Conservation (phyloP, 257 asterid species). For the Euphrasia confusa region DNA sequence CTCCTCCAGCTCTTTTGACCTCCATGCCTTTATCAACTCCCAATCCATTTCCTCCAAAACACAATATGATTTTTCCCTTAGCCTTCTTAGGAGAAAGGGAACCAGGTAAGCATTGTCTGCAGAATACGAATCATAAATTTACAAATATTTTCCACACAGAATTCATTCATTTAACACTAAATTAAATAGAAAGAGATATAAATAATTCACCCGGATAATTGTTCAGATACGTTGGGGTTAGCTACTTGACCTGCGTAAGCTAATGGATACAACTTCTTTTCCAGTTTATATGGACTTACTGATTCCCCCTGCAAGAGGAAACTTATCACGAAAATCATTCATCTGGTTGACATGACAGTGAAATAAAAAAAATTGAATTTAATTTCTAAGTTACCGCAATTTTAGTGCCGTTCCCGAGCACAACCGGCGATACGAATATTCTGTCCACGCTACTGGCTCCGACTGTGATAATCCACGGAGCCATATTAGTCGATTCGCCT, state of each 20-base stretch:
- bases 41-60: conserved; percentile 53
- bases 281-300: background rate
- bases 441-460: conserved; percentile 86
- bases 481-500: conserved; percentile 50
- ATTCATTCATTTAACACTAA: too few relatives aligned
- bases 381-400: conserved; percentile 31
- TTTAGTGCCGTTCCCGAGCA: conserved; percentile 56
- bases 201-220: background rate
- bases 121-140: conserved; percentile 8
- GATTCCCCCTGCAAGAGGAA: background rate
- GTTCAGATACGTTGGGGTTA: background rate
- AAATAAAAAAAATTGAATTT: too few relatives aligned
- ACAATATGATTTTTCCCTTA: conserved; percentile 71
- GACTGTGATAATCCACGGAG: conserved; percentile 91
- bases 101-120: conserved; percentile 72
- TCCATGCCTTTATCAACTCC: conserved; percentile 72
- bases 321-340: too few relatives aligned
- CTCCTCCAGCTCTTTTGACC: conserved; percentile 86
- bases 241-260: background rate
- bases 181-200: background rate
- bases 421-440: conserved; percentile 37
- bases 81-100: conserved; percentile 59
- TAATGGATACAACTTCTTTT: background rate
- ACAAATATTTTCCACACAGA: too few relatives aligned
- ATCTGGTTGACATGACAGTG: too few relatives aligned